Base-by-base conservation (phyloP, 73 alveolate genomes). In the Symbiodinium natans region DNA sequence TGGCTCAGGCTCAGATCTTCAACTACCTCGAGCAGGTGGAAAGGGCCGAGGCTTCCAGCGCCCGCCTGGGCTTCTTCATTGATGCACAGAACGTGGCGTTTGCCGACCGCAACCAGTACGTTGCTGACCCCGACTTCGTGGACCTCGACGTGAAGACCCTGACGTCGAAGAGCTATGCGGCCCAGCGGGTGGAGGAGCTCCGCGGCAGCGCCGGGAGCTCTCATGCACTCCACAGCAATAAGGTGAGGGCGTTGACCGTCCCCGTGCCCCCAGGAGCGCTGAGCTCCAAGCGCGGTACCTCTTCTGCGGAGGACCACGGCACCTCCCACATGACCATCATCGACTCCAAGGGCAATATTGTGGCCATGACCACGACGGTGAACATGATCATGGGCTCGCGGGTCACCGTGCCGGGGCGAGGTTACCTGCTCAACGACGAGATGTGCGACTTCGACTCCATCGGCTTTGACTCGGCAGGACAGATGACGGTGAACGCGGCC, bases 341-440 rank as follows among this genome's bases (percentile, higher is more conserved):
- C 31, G 77, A 63, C 31, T 21, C 77, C 5, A 23, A 63, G 34
- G 77, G 77, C 1, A 63, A 63, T 27, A 27, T 27, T 63, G 77
- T 63, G 77, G 77, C 77, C 36, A 63, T 63, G 77, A 63, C 77
- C 34, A 63, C 77, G 38, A 23, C 77, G 2, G 77, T 63, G 77
- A 63, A 63, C 77, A 63, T 63, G 77, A 63, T 63, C 77, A 63
- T 63, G 77, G 77, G 77, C 31, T 63, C 77, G 77, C 29, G 77
- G 77, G 77, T 63, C 29, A 25, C 34, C 1, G 77, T 63, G 31
- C 77, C 77, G 15, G 77, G 77, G 77, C 31, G 77, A 21, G 77
- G 77, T 11, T 63, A 63, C 77, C 77, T 63, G 15, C 34, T 63
- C 10, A 63, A 63, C 13, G 25, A 63, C 34, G 38, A 23, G 13